Base-by-base conservation (phyloP, 371 early-diverging fungal species). In the Paraphysoderma sedebokerense region DNA sequence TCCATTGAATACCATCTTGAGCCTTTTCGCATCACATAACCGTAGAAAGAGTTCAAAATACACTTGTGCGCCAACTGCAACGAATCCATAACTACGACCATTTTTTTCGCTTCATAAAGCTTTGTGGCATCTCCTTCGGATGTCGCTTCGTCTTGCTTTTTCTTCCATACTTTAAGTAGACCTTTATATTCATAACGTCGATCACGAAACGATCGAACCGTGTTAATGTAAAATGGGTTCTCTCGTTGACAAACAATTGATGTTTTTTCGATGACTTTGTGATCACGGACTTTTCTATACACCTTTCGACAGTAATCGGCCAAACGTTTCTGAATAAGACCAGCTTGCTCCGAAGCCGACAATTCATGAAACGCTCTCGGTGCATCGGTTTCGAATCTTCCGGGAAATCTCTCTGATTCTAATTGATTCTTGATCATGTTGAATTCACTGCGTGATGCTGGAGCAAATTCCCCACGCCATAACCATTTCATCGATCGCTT, bases 1-100 rank as follows among this genome's bases (percentile, higher is more conserved):
- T 98, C 98, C 76, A 98, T 81, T 1, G 97, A 96, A 62, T 91
- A 93, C 99, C 99, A 99, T 46, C 99, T 83, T 0, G 97, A 87
- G 32, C 97, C 98, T 64, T 92, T 98, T 53, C 97, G 77, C 98
- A 98, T 99, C 28, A 98, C 98, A 70, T 99, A 99, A 24, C 98
- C 99, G 60, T 99, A 99, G 67, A 99, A 99, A 0, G 98, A 98
- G 65, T 99, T 99, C 28, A 86, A 68, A 67, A 91, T 92, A 73
- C 87, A 88, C 73, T 99, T 99, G 77, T 99, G 99, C 9, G 99
- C 99, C 38, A 98, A 63, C 57, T 99, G 99, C 47, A 99, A 72
- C 5, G 98, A 97, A 58, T 98, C 98, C 54, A 88, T 97, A 28
- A 98, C 66, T 15, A 93, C 82, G 47, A 91, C 82, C 77, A 96